phyloP scores from a whole-genome alignment of 129 eudicot genomes.

The Saussurea involucrata region DNA sequence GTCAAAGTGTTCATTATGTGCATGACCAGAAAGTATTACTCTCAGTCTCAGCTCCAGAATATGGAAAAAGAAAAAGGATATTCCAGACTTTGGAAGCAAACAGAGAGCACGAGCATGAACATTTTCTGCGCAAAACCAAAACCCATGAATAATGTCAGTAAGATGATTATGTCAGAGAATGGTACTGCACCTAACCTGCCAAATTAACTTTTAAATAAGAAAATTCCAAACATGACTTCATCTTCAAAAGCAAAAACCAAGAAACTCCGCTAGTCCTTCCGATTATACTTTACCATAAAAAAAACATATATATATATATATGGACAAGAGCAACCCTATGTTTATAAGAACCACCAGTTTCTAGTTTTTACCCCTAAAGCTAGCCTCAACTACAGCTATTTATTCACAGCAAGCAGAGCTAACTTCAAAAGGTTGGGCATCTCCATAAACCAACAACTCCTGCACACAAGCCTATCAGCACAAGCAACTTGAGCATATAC shows the following conservation, averaged over 20 bases:
- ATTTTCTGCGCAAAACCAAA: background rate
- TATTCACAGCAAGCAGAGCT: constrained; percentile 16
- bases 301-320: too few relatives aligned
- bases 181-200: background rate
- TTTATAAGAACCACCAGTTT: background rate
- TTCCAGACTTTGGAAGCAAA: too few relatives aligned
- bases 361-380: background rate
- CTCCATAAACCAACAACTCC: constrained; percentile 41
- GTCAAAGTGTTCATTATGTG: background rate
- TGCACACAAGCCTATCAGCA: constrained; percentile 38
- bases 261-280: background rate
- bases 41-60: too few relatives aligned
- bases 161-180: background rate
- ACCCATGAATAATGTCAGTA: background rate
- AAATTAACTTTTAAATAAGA: too few relatives aligned
- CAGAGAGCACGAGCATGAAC: too few relatives aligned
- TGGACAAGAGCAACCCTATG: background rate
- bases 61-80: too few relatives aligned
- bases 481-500: constrained; percentile 35
- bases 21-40: background rate
- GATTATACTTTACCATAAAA: background rate
- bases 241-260: background rate
- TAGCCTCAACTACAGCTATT: background rate
- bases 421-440: constrained; percentile 12
- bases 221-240: background rate